Evolutionary conservation across 2,329 filamentous ascomycete genomes (phyloP).

Genomic region (Ambrosiella beaveri): DNA sequence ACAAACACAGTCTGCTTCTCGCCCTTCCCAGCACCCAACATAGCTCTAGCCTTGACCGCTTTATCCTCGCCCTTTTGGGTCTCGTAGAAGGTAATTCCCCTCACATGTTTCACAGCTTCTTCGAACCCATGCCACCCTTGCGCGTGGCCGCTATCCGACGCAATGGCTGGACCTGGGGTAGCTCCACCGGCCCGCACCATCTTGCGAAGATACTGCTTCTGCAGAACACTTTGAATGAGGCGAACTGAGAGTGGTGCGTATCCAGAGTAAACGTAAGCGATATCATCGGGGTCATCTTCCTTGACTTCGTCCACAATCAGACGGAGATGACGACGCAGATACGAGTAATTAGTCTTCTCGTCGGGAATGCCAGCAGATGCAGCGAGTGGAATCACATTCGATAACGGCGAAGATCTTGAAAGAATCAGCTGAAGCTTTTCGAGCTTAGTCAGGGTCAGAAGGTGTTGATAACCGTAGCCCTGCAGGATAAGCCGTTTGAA

Average conservation of each 20-base stretch:
- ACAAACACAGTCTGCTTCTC: conserved; percentile 77
- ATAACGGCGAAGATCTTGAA: conserved; percentile 56
- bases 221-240: conserved; percentile 78
- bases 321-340: conserved; percentile 67
- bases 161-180: conserved; percentile 18
- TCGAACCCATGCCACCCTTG: conserved; percentile 91
- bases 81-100: conserved; percentile 81
- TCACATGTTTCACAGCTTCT: conserved; percentile 71
- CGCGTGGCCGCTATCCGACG: conserved; percentile 32
- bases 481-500: conserved; percentile 80
- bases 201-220: conserved; percentile 68
- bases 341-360: conserved; percentile 76
- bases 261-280: conserved; percentile 95
- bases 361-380: conserved; percentile 38
- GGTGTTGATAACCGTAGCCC: conserved; percentile 87
- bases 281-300: conserved; percentile 82
- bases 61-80: conserved; percentile 86
- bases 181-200: conserved; percentile 45
- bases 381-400: conserved; percentile 64
- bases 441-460: conserved; percentile 72
- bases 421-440: conserved; percentile 81
- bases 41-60: conserved; percentile 67
- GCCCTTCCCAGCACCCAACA: conserved; percentile 52
- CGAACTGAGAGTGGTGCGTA: conserved; percentile 87
- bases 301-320: conserved; percentile 94